Base-by-base conservation (phyloP, 495 filamentous ascomycete species). In the Geopyxis carbonaria region DNA sequence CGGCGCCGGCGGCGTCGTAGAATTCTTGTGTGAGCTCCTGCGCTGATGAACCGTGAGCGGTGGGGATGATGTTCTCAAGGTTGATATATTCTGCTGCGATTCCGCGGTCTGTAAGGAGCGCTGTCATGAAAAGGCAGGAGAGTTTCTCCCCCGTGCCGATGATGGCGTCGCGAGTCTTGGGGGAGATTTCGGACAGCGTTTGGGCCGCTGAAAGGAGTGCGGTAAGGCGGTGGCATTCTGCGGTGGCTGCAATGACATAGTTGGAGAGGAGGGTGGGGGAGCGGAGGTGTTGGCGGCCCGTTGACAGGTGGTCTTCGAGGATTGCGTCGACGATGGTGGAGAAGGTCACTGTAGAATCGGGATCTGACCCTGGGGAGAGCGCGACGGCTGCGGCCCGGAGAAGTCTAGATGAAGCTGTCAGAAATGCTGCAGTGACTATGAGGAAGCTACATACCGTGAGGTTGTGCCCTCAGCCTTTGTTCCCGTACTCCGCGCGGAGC, bases 391-490 rank as follows among this genome's bases (percentile, higher is more conserved):
- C 80, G 25, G 70, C 69, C 40, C 76, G 69, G 22, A 95, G 64
- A 22, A 87, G 66, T 40, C 79, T 80, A 57, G 57, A 67, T 11
- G 65, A 61, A n/a, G 42, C 2, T 28, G 23, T n/a, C 3, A 2
- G 19, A 43, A 9, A 31, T 2, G 21, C 35, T 23, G 28, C 16
- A 5, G 38, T 14, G 16, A 15, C n/a, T 15, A 15, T 20, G 22
- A 23, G 15, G 18, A n/a, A 37, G 4, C 5, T 21, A 68, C 79
- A 74, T 64, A 92, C 84, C 86, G 72, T 60, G 86, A 94, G 21
- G 89, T 99, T 27, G 89, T 99, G 36, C 89, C 89, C 41, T 89
- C 83, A 14, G 72, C 71, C 60, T 99, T 99, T 47, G 84, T 89
- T 34, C 78, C 80, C 34, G 78, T 86, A 57, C 83, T 93, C 56